Conservation (phyloP, 2,329 filamentous ascomycete genomes). For the Colletotrichum destructivum region DNA sequence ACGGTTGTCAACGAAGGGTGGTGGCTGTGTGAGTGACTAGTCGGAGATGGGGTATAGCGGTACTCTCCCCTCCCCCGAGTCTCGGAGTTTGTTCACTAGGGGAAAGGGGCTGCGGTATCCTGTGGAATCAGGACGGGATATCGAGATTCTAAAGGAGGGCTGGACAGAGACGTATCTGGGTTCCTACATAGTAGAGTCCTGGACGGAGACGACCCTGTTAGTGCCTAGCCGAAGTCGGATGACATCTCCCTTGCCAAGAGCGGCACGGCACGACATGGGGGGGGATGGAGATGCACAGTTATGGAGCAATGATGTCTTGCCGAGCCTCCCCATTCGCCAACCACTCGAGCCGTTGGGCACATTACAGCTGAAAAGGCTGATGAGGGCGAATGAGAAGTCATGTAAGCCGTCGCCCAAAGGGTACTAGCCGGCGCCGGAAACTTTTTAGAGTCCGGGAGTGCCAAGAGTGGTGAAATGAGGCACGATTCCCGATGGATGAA, state of each 20-base stretch:
- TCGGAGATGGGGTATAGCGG: not conserved
- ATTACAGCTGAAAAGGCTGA: not conserved
- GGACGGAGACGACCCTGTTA: not conserved
- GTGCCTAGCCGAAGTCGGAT: not conserved
- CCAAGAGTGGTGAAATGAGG: not conserved
- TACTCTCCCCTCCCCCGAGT: not conserved
- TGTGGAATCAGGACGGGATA: not conserved
- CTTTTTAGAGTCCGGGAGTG: not conserved
- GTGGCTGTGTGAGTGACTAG: no score
- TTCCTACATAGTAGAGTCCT: no score
- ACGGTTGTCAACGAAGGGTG: no score
- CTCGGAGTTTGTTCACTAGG: not conserved
- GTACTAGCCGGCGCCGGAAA: conserved; percentile 9
- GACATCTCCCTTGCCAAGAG: not conserved
- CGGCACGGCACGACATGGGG: not conserved
- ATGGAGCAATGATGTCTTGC: not conserved
- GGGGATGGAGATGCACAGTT: not conserved
- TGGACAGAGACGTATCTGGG: not conserved
- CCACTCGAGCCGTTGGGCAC: not conserved
- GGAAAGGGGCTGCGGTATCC: not conserved
- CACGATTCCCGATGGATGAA: not conserved
- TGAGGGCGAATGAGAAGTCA: not conserved
- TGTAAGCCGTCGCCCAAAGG: not conserved
- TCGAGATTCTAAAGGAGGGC: not conserved
- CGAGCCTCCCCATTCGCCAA: not conserved